Evolutionary conservation across 306 rosid genomes (phyloP).

Genomic region (Lupinus albus): DNA sequence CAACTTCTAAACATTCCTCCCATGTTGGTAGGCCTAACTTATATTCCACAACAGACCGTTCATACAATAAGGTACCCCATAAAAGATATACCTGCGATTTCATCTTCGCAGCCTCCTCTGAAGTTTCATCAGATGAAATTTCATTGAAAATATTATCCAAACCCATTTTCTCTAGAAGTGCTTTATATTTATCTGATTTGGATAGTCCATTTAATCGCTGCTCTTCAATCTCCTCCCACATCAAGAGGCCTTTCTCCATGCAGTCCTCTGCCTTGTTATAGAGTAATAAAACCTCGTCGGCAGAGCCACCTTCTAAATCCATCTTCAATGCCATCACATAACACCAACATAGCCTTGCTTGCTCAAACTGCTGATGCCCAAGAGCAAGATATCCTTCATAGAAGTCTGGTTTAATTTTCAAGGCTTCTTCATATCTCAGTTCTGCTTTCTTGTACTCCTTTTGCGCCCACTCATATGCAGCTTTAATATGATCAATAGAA

Average conservation of each 20-base stretch:
- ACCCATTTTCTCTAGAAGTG: slow-evolving; percentile 65
- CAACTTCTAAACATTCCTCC: slow-evolving; percentile 87
- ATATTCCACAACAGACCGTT: slow-evolving; percentile 83
- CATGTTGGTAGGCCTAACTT: slow-evolving; percentile 71
- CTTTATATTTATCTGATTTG: slow-evolving; percentile 63
- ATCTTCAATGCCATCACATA: slow-evolving; percentile 60
- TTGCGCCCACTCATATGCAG: slow-evolving; percentile 64
- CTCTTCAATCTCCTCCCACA: slow-evolving; percentile 86
- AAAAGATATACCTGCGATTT: slow-evolving; percentile 69
- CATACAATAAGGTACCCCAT: slow-evolving; percentile 80
- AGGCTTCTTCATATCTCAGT: slow-evolving; percentile 72
- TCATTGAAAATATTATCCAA: slow-evolving; percentile 58
- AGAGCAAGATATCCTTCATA: slow-evolving; percentile 87
- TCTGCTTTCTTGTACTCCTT: slow-evolving; percentile 69
- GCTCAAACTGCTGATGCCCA: slow-evolving; percentile 85
- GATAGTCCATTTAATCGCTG: slow-evolving; percentile 73
- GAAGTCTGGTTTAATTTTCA: slow-evolving; percentile 74
- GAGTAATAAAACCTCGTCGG: slow-evolving; percentile 69
- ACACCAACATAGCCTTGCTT: slow-evolving; percentile 84
- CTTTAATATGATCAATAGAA: slow-evolving; percentile 57
- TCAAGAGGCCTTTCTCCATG: slow-evolving; percentile 77
- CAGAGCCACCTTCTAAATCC: slow-evolving; percentile 53
- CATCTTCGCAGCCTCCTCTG: slow-evolving; percentile 73
- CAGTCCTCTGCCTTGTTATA: slow-evolving; percentile 87
- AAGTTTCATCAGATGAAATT: slow-evolving; percentile 64